phyloP scores from a whole-genome alignment of 306 rosid species.

The Vigna mungo region DNA sequence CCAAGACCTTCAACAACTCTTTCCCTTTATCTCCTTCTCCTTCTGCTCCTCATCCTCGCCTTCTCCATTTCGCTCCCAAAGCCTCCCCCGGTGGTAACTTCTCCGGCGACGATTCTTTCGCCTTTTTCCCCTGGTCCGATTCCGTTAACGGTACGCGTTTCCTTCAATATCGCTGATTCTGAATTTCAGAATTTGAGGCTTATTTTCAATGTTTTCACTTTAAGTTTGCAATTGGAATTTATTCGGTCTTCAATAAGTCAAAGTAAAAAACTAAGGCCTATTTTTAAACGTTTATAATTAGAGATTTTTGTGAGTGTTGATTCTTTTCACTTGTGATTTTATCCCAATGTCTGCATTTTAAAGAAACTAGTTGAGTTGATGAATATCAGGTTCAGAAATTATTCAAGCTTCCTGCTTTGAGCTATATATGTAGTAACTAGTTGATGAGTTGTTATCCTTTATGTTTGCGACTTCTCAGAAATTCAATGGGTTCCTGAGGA shows the following conservation, averaged over 20 bases:
- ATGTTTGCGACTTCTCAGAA: slow-evolving; percentile 60
- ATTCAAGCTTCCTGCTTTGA: neutral
- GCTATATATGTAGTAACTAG: neutral
- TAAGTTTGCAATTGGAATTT: neutral
- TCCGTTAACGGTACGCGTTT: slow-evolving; percentile 55
- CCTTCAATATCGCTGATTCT: neutral
- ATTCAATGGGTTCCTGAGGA: slow-evolving; percentile 88
- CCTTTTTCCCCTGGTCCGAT: slow-evolving; percentile 79
- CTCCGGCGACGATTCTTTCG: slow-evolving; percentile 60
- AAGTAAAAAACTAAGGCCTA: neutral
- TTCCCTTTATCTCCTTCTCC: slow-evolving; percentile 48
- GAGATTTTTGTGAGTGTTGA: neutral
- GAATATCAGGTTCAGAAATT: neutral
- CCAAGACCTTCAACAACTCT: slow-evolving; percentile 35
- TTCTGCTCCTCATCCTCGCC: slow-evolving; percentile 56
- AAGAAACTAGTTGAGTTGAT: neutral
- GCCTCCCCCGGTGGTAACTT: slow-evolving; percentile 55
- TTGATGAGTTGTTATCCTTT: slow-evolving; percentile 10
- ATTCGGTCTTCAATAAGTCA: neutral
- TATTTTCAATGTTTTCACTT: neutral
- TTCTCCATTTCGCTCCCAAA: slow-evolving; percentile 57
- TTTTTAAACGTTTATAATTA: neutral
- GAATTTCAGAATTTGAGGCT: neutral
- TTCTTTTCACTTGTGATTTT: neutral
- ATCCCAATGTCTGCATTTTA: slow-evolving; percentile 5